Evolutionary conservation across 139 green algal species (phyloP).

Genomic region (Chlorella sp.): DNA sequence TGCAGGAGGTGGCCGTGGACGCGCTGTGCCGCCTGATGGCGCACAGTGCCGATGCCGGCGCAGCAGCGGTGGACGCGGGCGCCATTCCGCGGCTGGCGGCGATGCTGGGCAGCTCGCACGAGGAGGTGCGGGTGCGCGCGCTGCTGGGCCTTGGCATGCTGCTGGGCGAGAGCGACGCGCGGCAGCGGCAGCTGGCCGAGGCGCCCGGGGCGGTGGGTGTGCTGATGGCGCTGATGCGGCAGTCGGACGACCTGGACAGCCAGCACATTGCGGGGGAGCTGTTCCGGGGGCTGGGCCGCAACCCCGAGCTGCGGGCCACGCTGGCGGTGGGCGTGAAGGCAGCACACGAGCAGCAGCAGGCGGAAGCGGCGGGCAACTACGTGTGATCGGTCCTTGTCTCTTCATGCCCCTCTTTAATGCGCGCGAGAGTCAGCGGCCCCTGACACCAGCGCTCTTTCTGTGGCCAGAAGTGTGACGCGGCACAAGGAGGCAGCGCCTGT

Average conservation of each 20-base stretch:
- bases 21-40: conserved; percentile 27
- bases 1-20: conserved; percentile 32
- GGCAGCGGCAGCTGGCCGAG: conserved; percentile 19
- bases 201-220: not conserved
- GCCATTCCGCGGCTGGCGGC: conserved; percentile 3
- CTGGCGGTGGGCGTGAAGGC: conserved; percentile 16
- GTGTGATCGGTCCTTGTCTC: too few species aligned
- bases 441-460: too few species aligned
- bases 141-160: conserved; percentile 43
- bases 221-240: conserved; percentile 25
- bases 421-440: too few species aligned
- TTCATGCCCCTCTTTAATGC: too few species aligned
- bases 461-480: not conserved
- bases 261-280: conserved; percentile 34
- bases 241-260: conserved; percentile 32
- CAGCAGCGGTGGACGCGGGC: conserved; percentile 8
- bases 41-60: not conserved
- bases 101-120: not conserved
- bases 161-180: conserved; percentile 3
- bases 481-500: not conserved
- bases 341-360: conserved; percentile 23
- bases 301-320: conserved; percentile 6
- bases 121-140: conserved; percentile 21
- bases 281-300: conserved; percentile 16
- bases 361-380: not conserved